A percentile compares a stretch with the other conserved stretches of the same genome.
Conservation (phyloP, 805 yeast species). For the Schwanniomyces yamadae region DNA sequence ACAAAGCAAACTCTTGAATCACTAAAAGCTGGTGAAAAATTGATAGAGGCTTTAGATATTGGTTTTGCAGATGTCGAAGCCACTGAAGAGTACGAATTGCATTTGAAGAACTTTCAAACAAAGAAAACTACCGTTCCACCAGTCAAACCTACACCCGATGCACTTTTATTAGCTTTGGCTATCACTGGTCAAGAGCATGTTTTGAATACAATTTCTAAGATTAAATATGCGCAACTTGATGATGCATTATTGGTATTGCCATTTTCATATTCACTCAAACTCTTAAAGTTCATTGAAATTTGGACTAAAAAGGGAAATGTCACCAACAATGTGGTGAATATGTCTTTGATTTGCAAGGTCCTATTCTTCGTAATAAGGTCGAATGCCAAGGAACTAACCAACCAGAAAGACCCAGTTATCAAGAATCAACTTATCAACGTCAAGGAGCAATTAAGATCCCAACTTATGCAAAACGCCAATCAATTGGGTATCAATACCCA, state of each 20-base stretch:
- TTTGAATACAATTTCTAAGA: constrained; percentile 63
- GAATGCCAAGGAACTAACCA: constrained; percentile 76
- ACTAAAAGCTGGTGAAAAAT: constrained; percentile 88
- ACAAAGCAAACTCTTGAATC: constrained; percentile 85
- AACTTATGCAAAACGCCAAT: constrained; percentile 50
- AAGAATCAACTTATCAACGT: constrained; percentile 65
- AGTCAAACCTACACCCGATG: constrained; percentile 59
- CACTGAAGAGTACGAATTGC: constrained; percentile 47
- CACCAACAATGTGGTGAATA: constrained; percentile 45
- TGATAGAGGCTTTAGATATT: constrained; percentile 88
- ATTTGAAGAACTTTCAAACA: constrained; percentile 33
- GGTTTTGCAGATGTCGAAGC: constrained; percentile 70
- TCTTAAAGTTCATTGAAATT: constrained; percentile 69
- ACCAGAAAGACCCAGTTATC: constrained; percentile 61
- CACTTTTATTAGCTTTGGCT: constrained; percentile 72
- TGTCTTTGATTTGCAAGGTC: constrained; percentile 69
- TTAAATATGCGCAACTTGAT: constrained; percentile 82
- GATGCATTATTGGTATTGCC: constrained; percentile 92
- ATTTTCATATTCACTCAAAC: constrained; percentile 72
- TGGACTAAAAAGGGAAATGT: constrained; percentile 57
- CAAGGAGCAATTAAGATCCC: constrained; percentile 57
- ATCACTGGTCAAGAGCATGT: constrained; percentile 77
- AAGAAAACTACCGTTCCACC: constrained; percentile 51
- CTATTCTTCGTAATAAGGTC: constrained; percentile 70
- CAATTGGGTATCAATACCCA: constrained; percentile 82